These are phyloP conservation scores for Cruciata laevipes DNA, from an alignment of 257 asterid species.

Conservation along the genomic window DNA sequence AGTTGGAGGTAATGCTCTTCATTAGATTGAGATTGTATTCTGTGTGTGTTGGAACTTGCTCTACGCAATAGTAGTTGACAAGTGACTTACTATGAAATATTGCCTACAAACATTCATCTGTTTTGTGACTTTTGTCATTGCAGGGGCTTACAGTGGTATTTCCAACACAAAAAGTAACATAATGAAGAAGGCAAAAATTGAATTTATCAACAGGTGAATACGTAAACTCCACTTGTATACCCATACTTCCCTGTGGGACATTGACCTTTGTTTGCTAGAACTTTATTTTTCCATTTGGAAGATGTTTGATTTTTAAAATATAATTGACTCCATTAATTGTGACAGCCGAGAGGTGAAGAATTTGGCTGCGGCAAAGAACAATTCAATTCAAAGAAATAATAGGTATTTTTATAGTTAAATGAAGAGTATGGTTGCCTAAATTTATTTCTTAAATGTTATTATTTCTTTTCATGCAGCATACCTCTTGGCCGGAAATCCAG, in stretches of 20 bases:
- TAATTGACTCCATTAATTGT: constrained; percentile 16
- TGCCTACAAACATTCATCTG: constrained; percentile 9
- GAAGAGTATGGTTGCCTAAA: background rate
- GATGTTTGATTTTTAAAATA: background rate
- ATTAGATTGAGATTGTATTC: constrained; percentile 11
- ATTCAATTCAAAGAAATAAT: constrained; percentile 35
- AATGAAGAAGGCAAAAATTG: constrained; percentile 89
- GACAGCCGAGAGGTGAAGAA: constrained; percentile 75
- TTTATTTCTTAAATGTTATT: background rate
- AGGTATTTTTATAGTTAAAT: constrained; percentile 28
- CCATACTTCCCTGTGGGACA: background rate
- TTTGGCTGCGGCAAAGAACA: constrained; percentile 57
- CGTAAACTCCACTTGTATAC: too few relatives aligned
- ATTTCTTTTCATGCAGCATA: constrained; percentile 11
- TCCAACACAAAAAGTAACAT: constrained; percentile 67
- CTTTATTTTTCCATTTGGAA: background rate
- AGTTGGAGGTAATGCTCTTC: constrained; percentile 60
- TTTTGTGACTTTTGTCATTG: constrained; percentile 30
- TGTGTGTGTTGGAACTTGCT: constrained; percentile 2
- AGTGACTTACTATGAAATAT: constrained; percentile 1
- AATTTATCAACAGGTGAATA: constrained; percentile 77
- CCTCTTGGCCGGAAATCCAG: constrained; percentile 17
- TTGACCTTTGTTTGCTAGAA: background rate
- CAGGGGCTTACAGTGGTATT: constrained; percentile 34
- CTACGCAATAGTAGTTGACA: background rate